phyloP scores from a whole-genome alignment of 495 filamentous ascomycete species.

The Trichoderma parareesei region DNA sequence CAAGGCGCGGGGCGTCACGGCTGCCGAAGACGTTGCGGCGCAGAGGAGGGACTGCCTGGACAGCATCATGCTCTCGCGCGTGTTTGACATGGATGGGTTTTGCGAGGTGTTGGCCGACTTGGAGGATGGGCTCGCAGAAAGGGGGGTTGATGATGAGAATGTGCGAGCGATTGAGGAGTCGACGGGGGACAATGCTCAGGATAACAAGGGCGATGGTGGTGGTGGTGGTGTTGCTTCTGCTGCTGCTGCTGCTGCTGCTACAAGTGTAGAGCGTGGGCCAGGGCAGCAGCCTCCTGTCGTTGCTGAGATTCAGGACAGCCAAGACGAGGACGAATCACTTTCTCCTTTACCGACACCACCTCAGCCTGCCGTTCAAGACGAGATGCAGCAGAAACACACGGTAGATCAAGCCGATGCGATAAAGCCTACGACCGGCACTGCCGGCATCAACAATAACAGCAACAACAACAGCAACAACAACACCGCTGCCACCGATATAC shows the following conservation, averaged over 20 bases:
- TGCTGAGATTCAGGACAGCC: conserved; percentile 24
- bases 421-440: background rate
- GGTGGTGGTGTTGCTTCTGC: background rate
- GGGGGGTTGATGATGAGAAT: background rate
- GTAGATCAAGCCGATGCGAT: background rate
- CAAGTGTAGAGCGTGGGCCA: background rate
- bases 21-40: conserved; percentile 12
- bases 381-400: background rate
- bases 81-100: conserved; percentile 53
- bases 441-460: background rate
- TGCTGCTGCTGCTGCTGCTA: background rate
- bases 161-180: background rate
- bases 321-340: conserved; percentile 23
- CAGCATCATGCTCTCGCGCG: conserved; percentile 43
- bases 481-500: background rate
- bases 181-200: background rate
- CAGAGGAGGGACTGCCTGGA: conserved; percentile 34
- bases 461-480: background rate
- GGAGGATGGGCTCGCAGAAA: conserved; percentile 7
- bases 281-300: background rate
- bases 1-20: conserved; percentile 13
- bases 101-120: conserved; percentile 47
- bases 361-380: background rate
- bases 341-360: conserved; percentile 7
- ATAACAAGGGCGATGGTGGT: background rate